Base-by-base conservation (phyloP, 2,329 filamentous ascomycete species). In the Onygenales sp. region DNA sequence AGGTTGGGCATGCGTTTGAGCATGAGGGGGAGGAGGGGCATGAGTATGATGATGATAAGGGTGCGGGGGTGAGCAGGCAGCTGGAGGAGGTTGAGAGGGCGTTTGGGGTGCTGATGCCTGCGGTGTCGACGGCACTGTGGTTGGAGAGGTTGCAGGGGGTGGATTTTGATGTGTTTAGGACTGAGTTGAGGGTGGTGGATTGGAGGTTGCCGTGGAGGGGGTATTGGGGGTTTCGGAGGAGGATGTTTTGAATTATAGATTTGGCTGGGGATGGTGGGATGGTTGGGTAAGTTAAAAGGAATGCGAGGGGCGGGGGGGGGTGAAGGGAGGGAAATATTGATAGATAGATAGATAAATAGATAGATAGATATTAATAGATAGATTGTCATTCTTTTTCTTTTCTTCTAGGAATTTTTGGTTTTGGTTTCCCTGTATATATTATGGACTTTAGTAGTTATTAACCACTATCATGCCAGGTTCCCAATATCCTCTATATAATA, bases 151-250 rank as follows among this genome's bases (percentile, higher is more conserved):
- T 98, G 39, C 84, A 98, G 68, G 82, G 82, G 59, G 79, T 80
- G 4, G 85, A 97, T 66, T 98, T 98, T 66, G 86, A 98, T 67
- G 61, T 97, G 72, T 83, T 87, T 71, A 63, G 84, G 74, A 66
- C 82, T 56, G 76, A 80, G 54, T 64, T 88, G 46, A 73, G 84
- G 67, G 70, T 81, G 66, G 77, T 78, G 43, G 83, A 86, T 58
- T 97, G 93, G 93, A 91, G 82, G 65, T 69, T 97, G 56, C 90
- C 93, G 0, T 95, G 88, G 84, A 87, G 81, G 56, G 78, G 82
- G 32, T 87, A 83, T 60, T 79, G 78, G 76, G 80, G 79, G 2
- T 83, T 77, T 61, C 77, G 70, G 53, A 72, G 77, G 47, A 74
- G 76, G 60, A 75, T 68, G 54, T 65, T 86, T 56, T 81, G 54